These are phyloP conservation scores for Eutrema japonicum DNA, from an alignment of 345 rosid species.

Conservation along the genomic window DNA sequence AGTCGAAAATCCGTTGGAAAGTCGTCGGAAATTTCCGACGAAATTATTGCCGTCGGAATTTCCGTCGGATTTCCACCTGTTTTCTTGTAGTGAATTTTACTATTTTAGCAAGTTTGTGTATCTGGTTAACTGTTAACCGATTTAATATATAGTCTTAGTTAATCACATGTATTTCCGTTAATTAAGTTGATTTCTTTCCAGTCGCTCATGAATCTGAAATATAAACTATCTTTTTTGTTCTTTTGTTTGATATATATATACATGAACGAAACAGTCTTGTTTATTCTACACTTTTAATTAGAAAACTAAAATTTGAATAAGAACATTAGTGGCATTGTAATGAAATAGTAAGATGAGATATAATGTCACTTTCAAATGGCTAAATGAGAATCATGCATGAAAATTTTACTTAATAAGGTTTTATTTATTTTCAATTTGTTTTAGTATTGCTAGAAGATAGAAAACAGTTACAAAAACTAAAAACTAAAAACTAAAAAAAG, in stretches of 20 bases:
- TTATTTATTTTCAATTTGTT: constrained; percentile 1
- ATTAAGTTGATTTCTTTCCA: background rate
- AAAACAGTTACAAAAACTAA: background rate
- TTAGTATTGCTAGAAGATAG: constrained; percentile 1
- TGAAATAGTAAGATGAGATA: background rate
- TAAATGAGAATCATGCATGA: background rate
- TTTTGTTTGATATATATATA: background rate
- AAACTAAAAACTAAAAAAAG: background rate
- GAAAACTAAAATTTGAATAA: background rate
- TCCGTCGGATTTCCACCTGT: no score
- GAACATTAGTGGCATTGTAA: background rate
- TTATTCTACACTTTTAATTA: background rate
- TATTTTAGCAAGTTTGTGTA: background rate
- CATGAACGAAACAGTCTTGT: background rate
- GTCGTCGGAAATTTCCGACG: no score
- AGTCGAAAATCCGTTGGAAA: no score
- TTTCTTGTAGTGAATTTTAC: no score
- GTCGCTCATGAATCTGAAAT: background rate
- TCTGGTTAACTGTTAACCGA: background rate
- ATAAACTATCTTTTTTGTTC: background rate
- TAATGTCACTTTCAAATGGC: constrained; percentile 5
- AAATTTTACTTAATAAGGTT: background rate
- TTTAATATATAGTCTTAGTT: background rate
- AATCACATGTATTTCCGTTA: background rate
- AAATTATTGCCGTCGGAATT: no score